Base-by-base conservation (phyloP, 2,329 filamentous ascomycete genomes). In the Aspergillus ibericus region DNA sequence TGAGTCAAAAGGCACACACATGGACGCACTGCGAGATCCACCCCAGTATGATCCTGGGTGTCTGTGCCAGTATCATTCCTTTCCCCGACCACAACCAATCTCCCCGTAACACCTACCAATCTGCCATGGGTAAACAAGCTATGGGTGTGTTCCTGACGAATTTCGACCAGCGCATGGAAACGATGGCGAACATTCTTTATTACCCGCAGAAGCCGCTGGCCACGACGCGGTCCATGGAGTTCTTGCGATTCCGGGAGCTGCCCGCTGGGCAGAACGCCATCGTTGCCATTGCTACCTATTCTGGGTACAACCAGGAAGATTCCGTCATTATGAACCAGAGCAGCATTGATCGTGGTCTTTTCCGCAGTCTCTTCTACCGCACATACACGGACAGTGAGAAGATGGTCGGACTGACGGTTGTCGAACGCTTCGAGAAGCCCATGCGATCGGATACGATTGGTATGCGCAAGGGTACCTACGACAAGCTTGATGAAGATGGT, bases 241-340 rank as follows among this genome's bases (percentile, higher is more conserved):
- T 96, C 77, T 82, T 99, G 68, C 96, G 96, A 72, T 99, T 99
- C 88, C 87, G 95, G 78, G 95, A 99, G 77, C 82, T 99, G 59
- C 95, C 95, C 16, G 95, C 95, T 15, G 95, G 95, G 2, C 95
- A 99, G 75, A 99, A 99, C 71, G 95, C 95, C 18, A 99, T 99
- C 68, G 95, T 99, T 12, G 96, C 95, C 40, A 99, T 99, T 78
- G 88, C 92, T 59, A 96, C 91, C 75, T 99, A 99, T 79, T 96
- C 93, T 55, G 95, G 95, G 60, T 99, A 99, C 82, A 99, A 99
- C 78, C 96, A 99, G 76, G 95, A 99, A 92, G 95, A 99, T 87
- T 99, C 95, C 66, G 93, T 99, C 66, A 96, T 99, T 70, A 98
- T 99, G 95, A 99, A 99, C 77, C 95, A 99, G 80, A 97, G 92